Conservation (phyloP, 148 eudicot genomes). For the Bassia scoparia region DNA sequence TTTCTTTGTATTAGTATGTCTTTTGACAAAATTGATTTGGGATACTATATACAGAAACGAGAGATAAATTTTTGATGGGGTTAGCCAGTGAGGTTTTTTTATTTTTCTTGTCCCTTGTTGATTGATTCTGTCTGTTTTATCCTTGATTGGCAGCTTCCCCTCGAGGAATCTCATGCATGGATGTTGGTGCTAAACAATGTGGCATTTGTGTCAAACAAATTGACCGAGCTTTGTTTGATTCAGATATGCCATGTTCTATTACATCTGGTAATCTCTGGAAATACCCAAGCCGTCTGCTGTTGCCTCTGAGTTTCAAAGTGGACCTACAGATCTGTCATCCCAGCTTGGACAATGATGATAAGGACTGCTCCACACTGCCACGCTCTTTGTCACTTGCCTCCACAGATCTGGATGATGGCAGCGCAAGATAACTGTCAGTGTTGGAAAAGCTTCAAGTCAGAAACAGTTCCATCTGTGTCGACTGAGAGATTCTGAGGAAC, state of each 20-base stretch:
- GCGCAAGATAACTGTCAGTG: slow-evolving; percentile 48
- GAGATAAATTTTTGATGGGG: neutral
- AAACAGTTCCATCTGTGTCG: slow-evolving; percentile 64
- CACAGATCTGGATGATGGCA: slow-evolving; percentile 47
- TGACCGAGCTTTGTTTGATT: slow-evolving; percentile 28
- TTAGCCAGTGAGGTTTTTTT: neutral
- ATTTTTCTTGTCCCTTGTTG: neutral
- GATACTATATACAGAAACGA: neutral
- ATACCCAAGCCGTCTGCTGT: slow-evolving; percentile 31
- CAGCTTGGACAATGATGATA: slow-evolving; percentile 60
- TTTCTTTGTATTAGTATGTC: slow-evolving; percentile 6
- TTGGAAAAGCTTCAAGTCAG: slow-evolving; percentile 35
- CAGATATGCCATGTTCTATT: slow-evolving; percentile 36
- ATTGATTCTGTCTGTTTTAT: slow-evolving; percentile 20
- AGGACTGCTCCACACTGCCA: slow-evolving; percentile 35
- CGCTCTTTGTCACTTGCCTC: slow-evolving; percentile 41
- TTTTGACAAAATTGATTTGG: neutral
- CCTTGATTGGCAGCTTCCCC: slow-evolving; percentile 38
- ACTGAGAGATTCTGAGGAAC: slow-evolving; percentile 93
- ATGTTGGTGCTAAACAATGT: slow-evolving; percentile 32
- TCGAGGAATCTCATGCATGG: slow-evolving; percentile 36
- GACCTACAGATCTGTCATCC: slow-evolving; percentile 53
- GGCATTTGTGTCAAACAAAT: slow-evolving; percentile 25
- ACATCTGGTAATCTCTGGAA: slow-evolving; percentile 34
- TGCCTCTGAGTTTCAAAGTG: slow-evolving; percentile 48